These are phyloP conservation scores for Blechomonas ayalai DNA, from an alignment of 208 protist genomes.

Conservation along the genomic window DNA sequence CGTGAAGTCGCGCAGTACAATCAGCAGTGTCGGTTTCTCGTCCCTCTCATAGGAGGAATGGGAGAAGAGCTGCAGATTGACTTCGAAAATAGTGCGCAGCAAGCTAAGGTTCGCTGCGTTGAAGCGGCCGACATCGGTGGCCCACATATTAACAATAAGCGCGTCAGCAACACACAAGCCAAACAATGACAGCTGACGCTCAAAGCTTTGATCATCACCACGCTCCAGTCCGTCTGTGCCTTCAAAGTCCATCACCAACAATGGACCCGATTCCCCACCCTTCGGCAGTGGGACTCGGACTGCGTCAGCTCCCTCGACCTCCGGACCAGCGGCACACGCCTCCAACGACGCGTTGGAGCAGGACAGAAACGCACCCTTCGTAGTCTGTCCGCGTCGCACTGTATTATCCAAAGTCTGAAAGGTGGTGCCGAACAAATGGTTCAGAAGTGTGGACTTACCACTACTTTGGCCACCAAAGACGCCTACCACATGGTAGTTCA, in stretches of 20 bases:
- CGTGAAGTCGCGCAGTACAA: constrained; percentile 95
- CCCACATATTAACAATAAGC: constrained; percentile 98
- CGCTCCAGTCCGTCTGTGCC: constrained; percentile 96
- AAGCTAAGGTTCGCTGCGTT: constrained; percentile 93
- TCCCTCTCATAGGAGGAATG: constrained; percentile 61
- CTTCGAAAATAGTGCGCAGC: constrained; percentile 94
- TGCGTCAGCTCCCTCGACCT: constrained; percentile 15
- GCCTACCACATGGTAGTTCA: constrained; percentile 87
- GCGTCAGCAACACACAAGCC: constrained; percentile 94
- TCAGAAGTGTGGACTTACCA: constrained; percentile 97
- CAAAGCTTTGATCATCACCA: constrained; percentile 94
- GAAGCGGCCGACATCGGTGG: constrained; percentile 94
- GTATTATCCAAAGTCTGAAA: constrained; percentile 93
- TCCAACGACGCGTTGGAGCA: constrained; percentile 17
- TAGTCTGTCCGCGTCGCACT: constrained; percentile 90
- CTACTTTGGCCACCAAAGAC: constrained; percentile 96
- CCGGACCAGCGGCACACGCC: constrained; percentile 1
- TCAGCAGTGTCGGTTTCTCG: constrained; percentile 94
- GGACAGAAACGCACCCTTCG: constrained; percentile 90
- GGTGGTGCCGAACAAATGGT: constrained; percentile 92
- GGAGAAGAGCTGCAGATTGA: constrained; percentile 94
- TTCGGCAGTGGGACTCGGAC: too few species aligned
- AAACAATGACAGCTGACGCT: constrained; percentile 96
- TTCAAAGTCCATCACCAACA: constrained; percentile 96
- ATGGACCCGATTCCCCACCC: constrained; percentile 13